Evolutionary conservation across 208 protist genomes (phyloP), one percentile per base, ranked within the genome.

Genomic region (Acanthamoeba lenticulata): DNA sequence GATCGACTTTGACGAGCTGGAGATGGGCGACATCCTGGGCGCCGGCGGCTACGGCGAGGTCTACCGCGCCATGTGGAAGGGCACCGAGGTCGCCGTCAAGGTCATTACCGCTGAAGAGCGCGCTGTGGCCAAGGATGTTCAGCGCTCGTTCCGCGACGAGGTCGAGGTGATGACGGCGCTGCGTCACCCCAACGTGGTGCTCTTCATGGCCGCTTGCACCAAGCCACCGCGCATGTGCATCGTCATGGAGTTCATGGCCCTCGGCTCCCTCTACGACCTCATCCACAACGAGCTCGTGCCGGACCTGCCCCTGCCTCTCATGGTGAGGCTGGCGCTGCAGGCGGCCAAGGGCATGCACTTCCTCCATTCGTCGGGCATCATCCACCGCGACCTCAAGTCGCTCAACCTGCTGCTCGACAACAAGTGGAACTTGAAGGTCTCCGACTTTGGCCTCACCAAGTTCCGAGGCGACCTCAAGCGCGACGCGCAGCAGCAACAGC

Each of bases 351-450:
- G 83, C 83, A 90, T 90, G 83, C 27, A 90, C 83, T 90, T 72
- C 83, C 83, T 90, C 15, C 83, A 90, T 29, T 88, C 86, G 86
- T 92, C 83, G 15, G 94, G 94, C 44, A 95, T 97, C 95, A 93
- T 45, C 74, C 74, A 85, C 17, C 74, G 74, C 74, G 74, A 85
- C 27, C 74, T 85, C 74, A 85, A 85, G 96, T 85, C 96, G 96
- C 83, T 69, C 94, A 93, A 94, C 94, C 95, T 77, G 96, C n/a
- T 96, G 95, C 55, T 94, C 29, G 95, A 95, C 93, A 77, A 92
- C 45, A 96, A 96, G 62, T 94, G 93, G 91, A 67, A 90, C 42
- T 67, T 96, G 34, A 96, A 96, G 88, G 92, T 74, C 32, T 36
- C 24, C 65, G 65, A 74, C 19, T 74, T 74, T 27, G 74, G 74